Conservation (phyloP, 2,329 filamentous ascomycete genomes). For the Massarina eburnea region DNA sequence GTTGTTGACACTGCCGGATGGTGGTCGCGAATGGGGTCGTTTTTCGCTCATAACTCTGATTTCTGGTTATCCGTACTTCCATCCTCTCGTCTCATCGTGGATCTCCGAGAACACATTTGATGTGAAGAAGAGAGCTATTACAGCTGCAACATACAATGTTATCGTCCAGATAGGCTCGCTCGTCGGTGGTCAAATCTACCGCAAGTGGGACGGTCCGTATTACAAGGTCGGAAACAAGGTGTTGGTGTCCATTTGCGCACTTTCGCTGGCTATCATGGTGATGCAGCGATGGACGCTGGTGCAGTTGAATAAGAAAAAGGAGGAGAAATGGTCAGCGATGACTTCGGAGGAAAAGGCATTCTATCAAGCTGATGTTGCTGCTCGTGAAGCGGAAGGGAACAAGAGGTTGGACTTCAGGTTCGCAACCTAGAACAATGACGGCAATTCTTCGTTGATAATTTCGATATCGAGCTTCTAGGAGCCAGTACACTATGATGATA, state of each 20-base stretch:
- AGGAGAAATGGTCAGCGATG: constrained; percentile 53
- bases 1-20: constrained; percentile 36
- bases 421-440: constrained; percentile 20
- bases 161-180: constrained; percentile 45
- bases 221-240: constrained; percentile 57
- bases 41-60: constrained; percentile 44
- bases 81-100: constrained; percentile 63
- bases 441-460: too few species aligned
- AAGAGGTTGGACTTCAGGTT: constrained; percentile 46
- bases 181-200: constrained; percentile 51
- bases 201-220: constrained; percentile 55
- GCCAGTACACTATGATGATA: neutral
- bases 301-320: constrained; percentile 38
- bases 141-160: constrained; percentile 64
- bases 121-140: constrained; percentile 63
- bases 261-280: constrained; percentile 53
- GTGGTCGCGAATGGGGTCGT: constrained; percentile 40
- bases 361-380: constrained; percentile 48
- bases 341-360: constrained; percentile 50
- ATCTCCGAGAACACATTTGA: constrained; percentile 64
- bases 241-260: constrained; percentile 52
- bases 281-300: constrained; percentile 51
- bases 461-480: neutral
- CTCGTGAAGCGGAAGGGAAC: constrained; percentile 39
- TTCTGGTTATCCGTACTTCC: constrained; percentile 46